Base-by-base conservation (phyloP, 2,329 filamentous ascomycete species). In the Aureobasidium sp. region DNA sequence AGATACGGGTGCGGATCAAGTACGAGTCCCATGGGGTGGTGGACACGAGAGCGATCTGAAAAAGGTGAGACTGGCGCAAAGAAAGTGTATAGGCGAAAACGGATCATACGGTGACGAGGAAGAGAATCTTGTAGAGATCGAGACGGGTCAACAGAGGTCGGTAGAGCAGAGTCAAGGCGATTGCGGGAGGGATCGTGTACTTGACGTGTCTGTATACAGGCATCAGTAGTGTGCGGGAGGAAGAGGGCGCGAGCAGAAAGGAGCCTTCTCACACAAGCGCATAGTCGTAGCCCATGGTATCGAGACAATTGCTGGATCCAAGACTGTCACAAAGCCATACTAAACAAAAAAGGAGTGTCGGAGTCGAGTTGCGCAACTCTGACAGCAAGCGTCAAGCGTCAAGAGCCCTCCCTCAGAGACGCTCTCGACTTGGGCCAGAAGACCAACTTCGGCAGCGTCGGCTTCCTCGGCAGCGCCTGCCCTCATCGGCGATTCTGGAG, bases 21-120 rank as follows among this genome's bases (percentile, higher is more conserved):
- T 89, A 89, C 9, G 87, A 88, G 68, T 91, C 88, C 88, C 88
- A 91, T 36, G 88, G 88, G 29, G 87, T 84, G 0, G 88, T 90
- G 4, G 87, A 82, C 29, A 79, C 68, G 52, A 91, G 84, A 22
- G 87, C 87, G 65, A 89, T 79, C 76, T 80, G 63, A 31, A 42
- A 12, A 27, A 5, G 22, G 44, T 60, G 45, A 60, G 57, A 25
- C 29, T 48, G 42, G 39, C 22, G 47, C 2, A 17, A 15, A 15
- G 7, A 3, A 22, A 27, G 5, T 47, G 37, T 15, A 27, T 12
- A 37, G 44, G 25, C 15, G 20, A 39, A 12, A 3, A 34, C 9
- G 8, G 12, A 15, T 49, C 64, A 58, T 64, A 65, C 78, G 22
- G 78, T 74, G 63, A 87, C 78, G 56, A 90, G 75, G 65, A 84